Conservation (phyloP, 116 monocot species). For the Papilionanthe hybrid region DNA sequence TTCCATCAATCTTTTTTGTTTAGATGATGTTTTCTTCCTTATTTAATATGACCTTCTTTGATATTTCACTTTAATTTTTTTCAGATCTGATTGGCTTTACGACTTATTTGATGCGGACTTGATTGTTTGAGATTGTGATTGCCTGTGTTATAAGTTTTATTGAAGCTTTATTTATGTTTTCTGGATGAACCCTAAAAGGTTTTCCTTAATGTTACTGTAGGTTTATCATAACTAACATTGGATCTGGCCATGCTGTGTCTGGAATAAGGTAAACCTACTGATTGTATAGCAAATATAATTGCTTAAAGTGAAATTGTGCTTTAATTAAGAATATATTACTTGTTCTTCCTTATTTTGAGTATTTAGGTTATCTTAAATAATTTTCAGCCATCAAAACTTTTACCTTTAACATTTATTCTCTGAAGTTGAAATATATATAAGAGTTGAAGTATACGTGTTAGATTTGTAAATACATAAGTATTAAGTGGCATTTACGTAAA, state of each 20-base stretch:
- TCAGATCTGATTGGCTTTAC: neutral
- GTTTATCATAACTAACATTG: slow-evolving; percentile 79
- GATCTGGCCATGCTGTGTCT: slow-evolving; percentile 72
- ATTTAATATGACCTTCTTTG: neutral
- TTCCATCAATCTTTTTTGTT: neutral
- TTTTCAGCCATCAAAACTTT: neutral
- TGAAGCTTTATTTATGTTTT: neutral
- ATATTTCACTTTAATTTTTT: neutral
- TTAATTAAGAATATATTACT: neutral
- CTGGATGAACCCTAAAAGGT: neutral
- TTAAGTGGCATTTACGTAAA: no score
- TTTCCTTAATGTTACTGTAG: slow-evolving; percentile 30
- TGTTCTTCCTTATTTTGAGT: neutral
- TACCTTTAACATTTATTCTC: no score
- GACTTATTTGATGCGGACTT: neutral
- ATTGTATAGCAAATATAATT: neutral
- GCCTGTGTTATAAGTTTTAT: neutral
- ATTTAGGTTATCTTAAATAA: neutral
- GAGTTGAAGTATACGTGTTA: no score
- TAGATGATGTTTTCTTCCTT: slow-evolving; percentile 9
- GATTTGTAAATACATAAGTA: no score
- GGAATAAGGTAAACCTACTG: slow-evolving; percentile 53
- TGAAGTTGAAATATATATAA: no score
- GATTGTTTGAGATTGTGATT: neutral
- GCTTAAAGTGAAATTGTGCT: neutral